phyloP scores from a whole-genome alignment of 2,329 filamentous ascomycete genomes.

The Talaromyces albobiverticillius region DNA sequence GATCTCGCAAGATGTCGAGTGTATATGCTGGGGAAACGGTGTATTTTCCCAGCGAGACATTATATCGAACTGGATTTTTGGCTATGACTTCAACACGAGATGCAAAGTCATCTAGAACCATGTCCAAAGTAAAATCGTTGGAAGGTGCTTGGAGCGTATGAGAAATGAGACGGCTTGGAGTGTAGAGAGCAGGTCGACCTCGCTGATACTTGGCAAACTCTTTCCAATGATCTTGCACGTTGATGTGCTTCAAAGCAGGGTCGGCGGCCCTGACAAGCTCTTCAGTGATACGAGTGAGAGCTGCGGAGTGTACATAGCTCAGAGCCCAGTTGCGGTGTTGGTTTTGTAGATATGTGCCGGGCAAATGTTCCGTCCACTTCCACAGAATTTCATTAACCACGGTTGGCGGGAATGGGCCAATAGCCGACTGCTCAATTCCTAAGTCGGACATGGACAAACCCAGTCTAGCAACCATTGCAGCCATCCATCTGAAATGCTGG shows the following conservation, averaged over 20 bases:
- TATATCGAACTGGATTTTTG: constrained; percentile 7
- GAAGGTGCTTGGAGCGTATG: not conserved
- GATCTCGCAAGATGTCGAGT: not conserved
- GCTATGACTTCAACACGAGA: constrained; percentile 1
- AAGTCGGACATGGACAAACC: constrained; percentile 1
- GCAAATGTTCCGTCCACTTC: constrained; percentile 17
- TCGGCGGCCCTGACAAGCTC: constrained; percentile 4
- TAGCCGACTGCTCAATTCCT: constrained; percentile 3
- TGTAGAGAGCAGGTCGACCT: not conserved
- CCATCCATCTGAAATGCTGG: constrained; percentile 23
- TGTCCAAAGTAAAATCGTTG: constrained; percentile 5
- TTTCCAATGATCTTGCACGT: constrained; percentile 16
- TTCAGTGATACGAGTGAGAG: constrained; percentile 11
- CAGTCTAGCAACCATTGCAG: constrained; percentile 15
- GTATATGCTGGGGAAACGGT: not conserved
- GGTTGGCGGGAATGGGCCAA: constrained; percentile 19
- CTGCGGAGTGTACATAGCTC: constrained; percentile 12
- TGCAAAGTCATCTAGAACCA: constrained; percentile 13
- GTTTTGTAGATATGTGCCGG: constrained; percentile 15
- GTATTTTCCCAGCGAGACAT: not conserved
- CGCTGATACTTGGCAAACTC: not conserved
- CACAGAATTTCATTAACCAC: constrained; percentile 7
- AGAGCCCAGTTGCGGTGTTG: constrained; percentile 17
- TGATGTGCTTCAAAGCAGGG: constrained; percentile 4
- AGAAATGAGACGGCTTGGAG: not conserved